Base-by-base conservation (phyloP, 2,329 filamentous ascomycete species). In the Hymenoscyphus occultus region DNA sequence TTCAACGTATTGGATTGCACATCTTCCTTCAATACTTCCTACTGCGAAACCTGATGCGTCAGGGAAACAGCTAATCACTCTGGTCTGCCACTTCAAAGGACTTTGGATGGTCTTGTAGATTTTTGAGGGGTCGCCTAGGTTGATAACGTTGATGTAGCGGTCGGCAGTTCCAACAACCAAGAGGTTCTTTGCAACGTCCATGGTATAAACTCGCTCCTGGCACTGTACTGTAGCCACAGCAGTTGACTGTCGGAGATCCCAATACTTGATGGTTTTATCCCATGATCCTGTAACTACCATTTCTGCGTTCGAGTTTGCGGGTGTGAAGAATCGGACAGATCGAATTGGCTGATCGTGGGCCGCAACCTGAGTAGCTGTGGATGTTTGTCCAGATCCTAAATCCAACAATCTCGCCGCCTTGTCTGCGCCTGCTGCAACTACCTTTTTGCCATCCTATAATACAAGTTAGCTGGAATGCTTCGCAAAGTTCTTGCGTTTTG, bases 21-120 rank as follows among this genome's bases (percentile, higher is more conserved):
- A 99, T 64, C 95, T 90, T 39, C 95, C 95, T 77, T 99, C 95
- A 73, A 99, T 97, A 76, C 92, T 96, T 63, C 95, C 95, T 60
- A 99, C 91, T 0, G 95, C 95, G 75, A 96, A 99, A 5, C 95
- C 95, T 0, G 88, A 88, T 6, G 92, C 90, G 76, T 99, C 94
- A 14, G 89, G 88, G 77, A 99, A 99, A 81, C 94, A 98, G 80
- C 90, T 95, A 61, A 98, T 91, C 13, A 96, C 92, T 65, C 94
- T 84, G 1, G 95, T 99, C 83, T 99, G 95, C 92, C 93, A 99
- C 81, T 99, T 99, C 56, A 99, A 84, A 2, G 95, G 95, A 75
- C 92, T 97, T 79, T 97, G 92, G 60, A 97, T 85, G 10, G 92
- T 94, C 84, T 99, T 99, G 86, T 96, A 97, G 78, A 97, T 92